These are phyloP conservation scores for Fusarium sp. DNA, from an alignment of 2,329 filamentous ascomycete genomes.

Conservation along the genomic window DNA sequence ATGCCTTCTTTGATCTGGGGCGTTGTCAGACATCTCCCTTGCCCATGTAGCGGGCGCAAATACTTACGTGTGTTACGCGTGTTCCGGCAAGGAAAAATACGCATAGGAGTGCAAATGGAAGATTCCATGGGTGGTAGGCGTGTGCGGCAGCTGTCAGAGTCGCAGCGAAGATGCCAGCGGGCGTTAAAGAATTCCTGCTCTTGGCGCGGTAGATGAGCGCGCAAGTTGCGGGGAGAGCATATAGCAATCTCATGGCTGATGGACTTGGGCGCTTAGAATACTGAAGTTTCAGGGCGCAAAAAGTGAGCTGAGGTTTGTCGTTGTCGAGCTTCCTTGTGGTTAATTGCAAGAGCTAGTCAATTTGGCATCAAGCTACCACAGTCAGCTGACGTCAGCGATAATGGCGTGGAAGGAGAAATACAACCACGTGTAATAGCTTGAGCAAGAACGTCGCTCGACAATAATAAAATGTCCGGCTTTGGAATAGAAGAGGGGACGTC, in stretches of 20 bases:
- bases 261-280: constrained; percentile 14
- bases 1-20: constrained; percentile 83
- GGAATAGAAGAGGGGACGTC: background rate
- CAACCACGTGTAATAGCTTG: background rate
- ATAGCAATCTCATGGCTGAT: constrained; percentile 64
- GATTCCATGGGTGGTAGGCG: constrained; percentile 90
- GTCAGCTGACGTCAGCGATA: constrained; percentile 37
- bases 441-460: background rate
- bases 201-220: constrained; percentile 74
- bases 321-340: constrained; percentile 11
- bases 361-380: constrained; percentile 22
- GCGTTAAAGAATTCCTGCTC: constrained; percentile 81
- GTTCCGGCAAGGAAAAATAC: constrained; percentile 91
- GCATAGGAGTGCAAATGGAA: constrained; percentile 85
- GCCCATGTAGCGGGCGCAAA: background rate
- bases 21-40: constrained; percentile 23
- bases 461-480: background rate
- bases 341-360: constrained; percentile 6
- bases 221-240: constrained; percentile 67
- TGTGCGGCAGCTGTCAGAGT: constrained; percentile 80
- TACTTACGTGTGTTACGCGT: constrained; percentile 78
- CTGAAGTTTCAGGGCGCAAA: constrained; percentile 2
- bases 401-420: background rate
- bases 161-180: constrained; percentile 77
- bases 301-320: background rate